phyloP scores from a whole-genome alignment of 192 early-diverging fungal species.

The Phlyctochytrium bullatum region DNA sequence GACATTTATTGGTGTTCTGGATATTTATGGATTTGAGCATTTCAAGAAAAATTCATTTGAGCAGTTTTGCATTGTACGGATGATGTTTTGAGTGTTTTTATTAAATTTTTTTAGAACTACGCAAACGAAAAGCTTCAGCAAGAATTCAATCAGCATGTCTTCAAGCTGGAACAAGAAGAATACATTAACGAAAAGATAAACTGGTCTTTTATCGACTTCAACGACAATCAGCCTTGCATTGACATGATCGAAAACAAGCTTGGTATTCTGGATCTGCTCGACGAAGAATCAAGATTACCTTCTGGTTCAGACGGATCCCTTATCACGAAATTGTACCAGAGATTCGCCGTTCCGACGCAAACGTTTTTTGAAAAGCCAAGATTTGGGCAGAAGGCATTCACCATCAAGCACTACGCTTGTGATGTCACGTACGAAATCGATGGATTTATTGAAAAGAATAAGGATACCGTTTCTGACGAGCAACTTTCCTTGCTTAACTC shows the following conservation, averaged over 20 bases:
- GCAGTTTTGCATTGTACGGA: conserved; percentile 88
- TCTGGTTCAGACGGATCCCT: conserved; percentile 82
- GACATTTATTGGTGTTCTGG: conserved; percentile 94
- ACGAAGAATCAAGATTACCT: conserved; percentile 88
- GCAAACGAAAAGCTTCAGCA: conserved; percentile 99
- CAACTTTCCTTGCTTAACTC: conserved; percentile 69
- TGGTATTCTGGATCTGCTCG: conserved; percentile 91
- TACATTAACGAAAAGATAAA: conserved; percentile 94
- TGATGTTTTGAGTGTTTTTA: not conserved
- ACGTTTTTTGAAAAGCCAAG: conserved; percentile 89
- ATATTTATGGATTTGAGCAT: conserved; percentile 99
- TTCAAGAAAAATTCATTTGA: conserved; percentile 99
- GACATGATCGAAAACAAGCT: conserved; percentile 96
- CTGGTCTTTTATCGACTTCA: conserved; percentile 99
- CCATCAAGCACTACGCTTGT: conserved; percentile 92
- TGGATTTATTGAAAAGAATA: conserved; percentile 97
- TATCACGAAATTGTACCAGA: conserved; percentile 86
- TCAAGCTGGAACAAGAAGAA: conserved; percentile 98
- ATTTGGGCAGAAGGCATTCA: conserved; percentile 85
- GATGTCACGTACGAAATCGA: conserved; percentile 93
- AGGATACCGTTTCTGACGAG: conserved; percentile 94
- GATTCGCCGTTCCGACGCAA: conserved; percentile 63
- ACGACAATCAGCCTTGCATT: conserved; percentile 98
- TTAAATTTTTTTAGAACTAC: conserved; percentile 35
- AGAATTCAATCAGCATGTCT: conserved; percentile 98